Base-by-base conservation (phyloP, 2,329 filamentous ascomycete species). In the Anisogramma anomala region DNA sequence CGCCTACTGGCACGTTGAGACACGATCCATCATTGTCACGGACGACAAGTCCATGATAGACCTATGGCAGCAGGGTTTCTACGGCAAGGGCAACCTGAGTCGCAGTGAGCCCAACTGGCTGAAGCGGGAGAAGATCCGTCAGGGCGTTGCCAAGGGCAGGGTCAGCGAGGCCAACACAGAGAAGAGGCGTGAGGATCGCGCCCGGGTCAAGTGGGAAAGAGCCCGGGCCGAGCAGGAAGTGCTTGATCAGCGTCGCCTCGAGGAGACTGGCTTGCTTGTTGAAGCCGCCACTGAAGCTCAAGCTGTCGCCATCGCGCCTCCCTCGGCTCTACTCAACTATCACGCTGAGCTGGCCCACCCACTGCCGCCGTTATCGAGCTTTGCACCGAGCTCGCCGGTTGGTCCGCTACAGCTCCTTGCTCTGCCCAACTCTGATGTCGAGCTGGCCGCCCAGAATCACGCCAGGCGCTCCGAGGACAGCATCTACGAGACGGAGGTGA, bases 41-140 rank as follows among this genome's bases (percentile, higher is more conserved):
- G 82, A 95, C 58, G 68, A 77, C 19, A 69, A 71, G 41, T 80
- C 85, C 3, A 80, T 93, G 48, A 72, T 82, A 41, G 85, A 81
- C 1, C 63, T 98, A 18, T 98, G 93, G 91, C 84, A 94, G 61
- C 85, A 93, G 65, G 91, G 91, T 4, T 98, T 98, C 63, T 98
- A 89, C 61, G 93, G 93, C 35, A 95, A 95, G 61, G 91, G 91
- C 33, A 89, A 70, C 52, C 67, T 96, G 44, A 95, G 88, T 65
- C 78, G 93, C 53, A 95, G 88, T 67, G 89, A 98, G 59, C 89
- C 89, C 3, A 91, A 79, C 51, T 98, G 91, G 91, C 61, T 94
- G 37, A 83, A 84, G 49, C 72, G 83, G 48, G 86, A 94, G 60
- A 82, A 84, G 59, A 78, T 81, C 20, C 74, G 81, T 37, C 71